Percentiles rank a stretch among this genome's conserved stretches.
These are phyloP conservation scores for Phytopythium ostracodes DNA, from an alignment of 352 stramenopile genomes.

Conservation along the genomic window DNA sequence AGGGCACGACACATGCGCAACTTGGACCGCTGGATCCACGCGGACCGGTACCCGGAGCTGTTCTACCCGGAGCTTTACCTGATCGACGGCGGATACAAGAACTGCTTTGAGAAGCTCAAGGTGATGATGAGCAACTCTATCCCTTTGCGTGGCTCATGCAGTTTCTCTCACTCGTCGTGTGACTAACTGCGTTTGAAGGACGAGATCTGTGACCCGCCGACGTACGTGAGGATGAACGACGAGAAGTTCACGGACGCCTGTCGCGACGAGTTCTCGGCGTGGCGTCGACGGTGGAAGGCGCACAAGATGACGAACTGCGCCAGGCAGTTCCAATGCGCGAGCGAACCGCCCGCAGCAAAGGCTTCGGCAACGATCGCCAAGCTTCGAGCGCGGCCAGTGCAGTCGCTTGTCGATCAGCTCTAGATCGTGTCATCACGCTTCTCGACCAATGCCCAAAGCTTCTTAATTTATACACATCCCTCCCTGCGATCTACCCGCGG, in stretches of 20 bases:
- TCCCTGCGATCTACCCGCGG: neutral
- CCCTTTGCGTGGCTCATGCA: neutral
- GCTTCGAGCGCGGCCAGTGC: constrained; percentile 10
- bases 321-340: constrained; percentile 27
- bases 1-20: constrained; percentile 58
- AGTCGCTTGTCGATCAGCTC: constrained; percentile 26
- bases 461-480: constrained; percentile 3
- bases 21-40: constrained; percentile 55
- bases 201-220: constrained; percentile 28
- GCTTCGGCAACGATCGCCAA: neutral
- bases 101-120: constrained; percentile 51
- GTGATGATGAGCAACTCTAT: constrained; percentile 4
- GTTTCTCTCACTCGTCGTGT: neutral
- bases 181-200: constrained; percentile 7
- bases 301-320: constrained; percentile 40
- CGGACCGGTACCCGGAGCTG: constrained; percentile 48
- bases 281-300: constrained; percentile 41
- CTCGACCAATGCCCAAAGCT: neutral
- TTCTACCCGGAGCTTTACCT: constrained; percentile 71
- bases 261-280: constrained; percentile 42
- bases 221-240: constrained; percentile 53
- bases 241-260: constrained; percentile 35
- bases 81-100: constrained; percentile 68
- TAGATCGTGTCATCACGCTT: constrained; percentile 4
- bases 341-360: constrained; percentile 2